Conservation (phyloP, 2,329 filamentous ascomycete species). For the Colletotrichum chlorophyti region DNA sequence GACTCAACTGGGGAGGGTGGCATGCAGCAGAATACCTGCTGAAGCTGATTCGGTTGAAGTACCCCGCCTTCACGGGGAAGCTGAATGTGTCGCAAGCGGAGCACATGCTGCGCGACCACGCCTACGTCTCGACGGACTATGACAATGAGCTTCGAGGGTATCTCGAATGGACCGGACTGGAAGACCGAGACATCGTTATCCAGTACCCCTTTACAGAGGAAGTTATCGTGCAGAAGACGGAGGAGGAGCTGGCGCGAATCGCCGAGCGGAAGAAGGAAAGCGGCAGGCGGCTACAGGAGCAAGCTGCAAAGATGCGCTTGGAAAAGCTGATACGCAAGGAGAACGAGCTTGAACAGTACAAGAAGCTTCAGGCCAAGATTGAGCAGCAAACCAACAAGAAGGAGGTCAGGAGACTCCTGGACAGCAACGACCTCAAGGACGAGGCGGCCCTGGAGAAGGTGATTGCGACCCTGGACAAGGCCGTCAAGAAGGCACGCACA, state of each 20-base stretch:
- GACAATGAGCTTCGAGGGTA: constrained; percentile 77
- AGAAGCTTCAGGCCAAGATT: constrained; percentile 77
- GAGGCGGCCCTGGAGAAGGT: constrained; percentile 84
- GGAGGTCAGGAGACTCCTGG: constrained; percentile 83
- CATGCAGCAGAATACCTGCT: constrained; percentile 90
- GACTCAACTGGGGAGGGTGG: constrained; percentile 93
- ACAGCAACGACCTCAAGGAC: constrained; percentile 91
- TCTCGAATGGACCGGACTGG: constrained; percentile 89
- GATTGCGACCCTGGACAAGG: constrained; percentile 88
- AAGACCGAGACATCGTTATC: constrained; percentile 86
- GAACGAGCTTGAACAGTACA: constrained; percentile 93
- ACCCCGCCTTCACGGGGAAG: constrained; percentile 86
- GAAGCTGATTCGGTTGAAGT: constrained; percentile 89
- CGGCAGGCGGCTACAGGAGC: constrained; percentile 88
- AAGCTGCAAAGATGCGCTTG: constrained; percentile 95
- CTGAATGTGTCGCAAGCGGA: constrained; percentile 88
- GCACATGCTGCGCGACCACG: constrained; percentile 85
- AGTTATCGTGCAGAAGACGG: constrained; percentile 86
- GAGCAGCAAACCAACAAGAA: constrained; percentile 81
- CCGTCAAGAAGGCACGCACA: constrained; percentile 87
- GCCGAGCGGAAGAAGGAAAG: constrained; percentile 96
- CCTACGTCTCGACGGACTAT: constrained; percentile 87
- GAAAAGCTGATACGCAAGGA: constrained; percentile 97
- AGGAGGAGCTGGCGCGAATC: constrained; percentile 88
- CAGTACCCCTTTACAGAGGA: constrained; percentile 96